Conservation (phyloP, 164 flowering plant genomes). For the Nelumbo lutea region DNA sequence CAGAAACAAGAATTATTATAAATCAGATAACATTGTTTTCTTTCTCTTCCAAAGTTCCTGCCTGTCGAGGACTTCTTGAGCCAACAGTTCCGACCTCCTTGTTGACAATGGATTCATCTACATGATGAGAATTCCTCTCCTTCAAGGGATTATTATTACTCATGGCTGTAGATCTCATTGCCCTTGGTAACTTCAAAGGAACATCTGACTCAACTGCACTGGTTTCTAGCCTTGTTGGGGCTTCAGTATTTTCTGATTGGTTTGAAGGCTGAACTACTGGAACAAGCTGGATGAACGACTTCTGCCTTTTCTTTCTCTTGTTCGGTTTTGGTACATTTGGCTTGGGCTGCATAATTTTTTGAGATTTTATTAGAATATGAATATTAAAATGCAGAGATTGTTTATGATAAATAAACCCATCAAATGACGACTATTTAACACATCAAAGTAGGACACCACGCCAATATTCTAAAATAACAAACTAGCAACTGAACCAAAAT, state of each 20-base stretch:
- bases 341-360: slow-evolving; percentile 39
- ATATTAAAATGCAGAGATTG: not conserved
- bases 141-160: slow-evolving; percentile 41
- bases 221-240: slow-evolving; percentile 24
- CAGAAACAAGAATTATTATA: not conserved
- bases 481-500: too few species aligned
- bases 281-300: slow-evolving; percentile 60
- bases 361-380: too few species aligned
- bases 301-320: slow-evolving; percentile 78
- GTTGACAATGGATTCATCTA: slow-evolving; percentile 26
- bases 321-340: slow-evolving; percentile 53
- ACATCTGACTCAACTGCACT: slow-evolving; percentile 26
- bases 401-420: too few species aligned
- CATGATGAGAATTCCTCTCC: slow-evolving; percentile 58
- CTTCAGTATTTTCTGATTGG: slow-evolving; percentile 30
- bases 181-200: slow-evolving; percentile 66
- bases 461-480: too few species aligned
- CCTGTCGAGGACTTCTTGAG: slow-evolving; percentile 42
- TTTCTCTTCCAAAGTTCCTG: slow-evolving; percentile 50
- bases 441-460: too few species aligned
- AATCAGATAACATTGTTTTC: slow-evolving; percentile 44
- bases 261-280: slow-evolving; percentile 39
- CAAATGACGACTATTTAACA: too few species aligned
- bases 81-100: slow-evolving; percentile 29
- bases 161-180: slow-evolving; percentile 53